Evolutionary conservation across 2,329 filamentous ascomycete species (phyloP).

Genomic region (Fulvia fulva): DNA sequence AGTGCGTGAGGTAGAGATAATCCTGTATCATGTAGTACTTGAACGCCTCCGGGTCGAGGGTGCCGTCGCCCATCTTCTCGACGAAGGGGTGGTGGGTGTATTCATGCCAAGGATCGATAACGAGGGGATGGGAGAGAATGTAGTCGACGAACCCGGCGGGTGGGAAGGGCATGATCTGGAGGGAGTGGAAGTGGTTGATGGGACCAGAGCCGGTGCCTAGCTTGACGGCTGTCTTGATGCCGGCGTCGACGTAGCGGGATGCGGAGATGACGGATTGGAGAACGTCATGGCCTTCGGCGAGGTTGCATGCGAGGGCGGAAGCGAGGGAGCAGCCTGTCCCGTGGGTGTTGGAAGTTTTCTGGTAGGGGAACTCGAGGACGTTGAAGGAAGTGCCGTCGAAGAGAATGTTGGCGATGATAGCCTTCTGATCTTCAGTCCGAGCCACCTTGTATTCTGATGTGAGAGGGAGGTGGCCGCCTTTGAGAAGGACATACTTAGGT

Average conservation of each 20-base stretch:
- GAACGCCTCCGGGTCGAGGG: constrained; percentile 70
- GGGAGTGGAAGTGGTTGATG: constrained; percentile 74
- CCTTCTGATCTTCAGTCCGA: constrained; percentile 53
- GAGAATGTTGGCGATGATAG: constrained; percentile 73
- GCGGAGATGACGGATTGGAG: constrained; percentile 61
- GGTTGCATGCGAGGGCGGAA: constrained; percentile 73
- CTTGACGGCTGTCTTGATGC: constrained; percentile 61
- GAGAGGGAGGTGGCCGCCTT: constrained; percentile 86
- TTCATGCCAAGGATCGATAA: constrained; percentile 67
- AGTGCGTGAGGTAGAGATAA: constrained; percentile 85
- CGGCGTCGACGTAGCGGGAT: constrained; percentile 67
- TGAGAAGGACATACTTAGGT: constrained; percentile 76
- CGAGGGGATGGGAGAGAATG: constrained; percentile 68
- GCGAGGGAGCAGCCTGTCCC: constrained; percentile 93
- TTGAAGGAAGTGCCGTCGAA: constrained; percentile 58
- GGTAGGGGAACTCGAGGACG: constrained; percentile 66
- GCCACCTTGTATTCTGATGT: constrained; percentile 59
- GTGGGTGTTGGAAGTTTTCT: constrained; percentile 76
- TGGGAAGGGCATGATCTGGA: constrained; percentile 63
- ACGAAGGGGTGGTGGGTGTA: constrained; percentile 85
- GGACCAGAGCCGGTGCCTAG: constrained; percentile 67
- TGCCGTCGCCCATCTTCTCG: constrained; percentile 68
- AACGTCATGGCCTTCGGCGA: constrained; percentile 58
- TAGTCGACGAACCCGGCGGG: constrained; percentile 80
- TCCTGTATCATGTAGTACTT: constrained; percentile 89